Evolutionary conservation across 2,329 filamentous ascomycete genomes (phyloP).

Genomic region (Dothidotthia symphoricarpi): DNA sequence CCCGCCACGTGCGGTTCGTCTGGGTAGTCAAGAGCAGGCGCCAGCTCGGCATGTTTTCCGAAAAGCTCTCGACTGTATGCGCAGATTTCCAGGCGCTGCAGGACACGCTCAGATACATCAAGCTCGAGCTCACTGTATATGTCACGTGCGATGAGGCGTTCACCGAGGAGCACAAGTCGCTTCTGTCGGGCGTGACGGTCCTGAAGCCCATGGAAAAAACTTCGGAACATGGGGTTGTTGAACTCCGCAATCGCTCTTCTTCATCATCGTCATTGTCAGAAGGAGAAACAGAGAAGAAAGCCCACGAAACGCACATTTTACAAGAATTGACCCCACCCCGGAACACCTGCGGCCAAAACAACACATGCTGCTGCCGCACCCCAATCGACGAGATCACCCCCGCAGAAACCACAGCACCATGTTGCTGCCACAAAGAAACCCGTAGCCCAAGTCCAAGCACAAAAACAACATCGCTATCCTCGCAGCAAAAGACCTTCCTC

Average conservation of each 20-base stretch:
- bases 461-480: conserved; percentile 6
- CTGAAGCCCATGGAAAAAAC: conserved; percentile 11
- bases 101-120: conserved; percentile 38
- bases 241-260: conserved; percentile 19
- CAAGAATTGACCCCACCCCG: conserved; percentile 8
- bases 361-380: conserved; percentile 51
- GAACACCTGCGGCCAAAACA: conserved; percentile 28
- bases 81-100: conserved; percentile 46
- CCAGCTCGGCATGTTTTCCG: conserved; percentile 55
- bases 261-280: too few relatives aligned
- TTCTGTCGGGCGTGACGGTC: conserved; percentile 25
- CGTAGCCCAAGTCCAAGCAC: not conserved
- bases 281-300: conserved; percentile 7
- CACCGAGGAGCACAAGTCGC: conserved; percentile 42
- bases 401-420: conserved; percentile 27
- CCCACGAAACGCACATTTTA: too few relatives aligned
- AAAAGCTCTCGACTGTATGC: conserved; percentile 49
- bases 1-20: conserved; percentile 54
- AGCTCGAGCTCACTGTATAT: conserved; percentile 55
- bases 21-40: conserved; percentile 59
- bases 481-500: conserved; percentile 19
- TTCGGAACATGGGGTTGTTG: conserved; percentile 17
- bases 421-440: conserved; percentile 15
- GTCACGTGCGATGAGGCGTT: conserved; percentile 55
- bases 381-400: conserved; percentile 42